Evolutionary conservation across 202 grass and related monocot species (phyloP), one percentile per base, ranked within the genome.

Genomic region (Digitaria exilis): DNA sequence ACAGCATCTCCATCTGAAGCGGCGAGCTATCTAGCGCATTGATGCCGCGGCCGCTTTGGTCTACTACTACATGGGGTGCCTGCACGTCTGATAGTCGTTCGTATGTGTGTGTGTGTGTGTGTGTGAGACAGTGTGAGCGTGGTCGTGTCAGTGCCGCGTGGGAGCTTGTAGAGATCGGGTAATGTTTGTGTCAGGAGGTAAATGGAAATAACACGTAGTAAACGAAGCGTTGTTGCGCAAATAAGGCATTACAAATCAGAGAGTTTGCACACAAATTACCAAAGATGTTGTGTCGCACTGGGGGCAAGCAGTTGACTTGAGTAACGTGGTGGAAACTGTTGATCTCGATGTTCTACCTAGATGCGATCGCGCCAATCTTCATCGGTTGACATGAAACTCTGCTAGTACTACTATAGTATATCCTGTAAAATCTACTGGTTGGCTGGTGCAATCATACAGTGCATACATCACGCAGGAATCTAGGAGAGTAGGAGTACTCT

Each of bases 1-100:
- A 97, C 73, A 97, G 94, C 72, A 84, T 97, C 59, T 97, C 91
- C 51, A 97, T 97, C 62, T 97, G 71, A 93, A 93, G 24, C 37
- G 41, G 28, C 31, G 32, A 65, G 15, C 60, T 16, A 43, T 6
- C 8, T 1, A 43, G 3, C 42, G 9, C 3, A 5, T 37, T 6
- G 35, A 37, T 37, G 2, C 48, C 1, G 49, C 49, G 5, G 15
- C 49, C 49, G 49, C 35, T 37, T 6, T 6, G 35, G 35, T 37
- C 35, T 3, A 37, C 35, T 3, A 37, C 35, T 37, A 37, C 35
- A 6, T 37, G 35, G 5, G 35, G 35, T 45, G 6, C 5, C 49
- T 52, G 49, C 49, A 21, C 17, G 48, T 50, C 48, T n/a, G 35
- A 37, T 37, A 25, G 55, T 11, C n/a, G 52, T 24, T 44, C 43